Percentiles rank a stretch among this genome's conserved stretches.
These are phyloP conservation scores for Tetraselmis chui DNA, from an alignment of 139 green algal species.

Conservation along the genomic window DNA sequence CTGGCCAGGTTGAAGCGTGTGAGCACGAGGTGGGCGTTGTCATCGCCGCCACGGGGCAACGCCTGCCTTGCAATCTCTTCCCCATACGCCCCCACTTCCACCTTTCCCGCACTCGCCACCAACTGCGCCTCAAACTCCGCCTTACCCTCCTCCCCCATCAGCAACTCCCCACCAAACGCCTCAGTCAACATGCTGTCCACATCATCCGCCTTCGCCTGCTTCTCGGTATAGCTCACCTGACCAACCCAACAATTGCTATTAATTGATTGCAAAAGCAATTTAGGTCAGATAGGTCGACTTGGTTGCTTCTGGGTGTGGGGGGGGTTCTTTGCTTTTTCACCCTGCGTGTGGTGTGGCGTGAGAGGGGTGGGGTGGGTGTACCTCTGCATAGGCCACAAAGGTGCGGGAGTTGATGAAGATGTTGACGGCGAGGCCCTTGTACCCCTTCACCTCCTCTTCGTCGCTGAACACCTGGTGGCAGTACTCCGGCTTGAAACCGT, in stretches of 20 bases:
- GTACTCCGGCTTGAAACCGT: constrained; percentile 35
- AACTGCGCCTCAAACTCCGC: background rate
- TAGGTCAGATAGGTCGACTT: too few species aligned
- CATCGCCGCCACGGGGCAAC: background rate
- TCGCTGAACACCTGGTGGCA: constrained; percentile 60
- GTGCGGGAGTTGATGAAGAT: constrained; percentile 20
- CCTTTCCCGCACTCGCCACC: background rate
- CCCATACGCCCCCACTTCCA: background rate
- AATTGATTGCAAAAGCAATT: too few species aligned
- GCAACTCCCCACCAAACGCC: background rate
- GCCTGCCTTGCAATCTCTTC: background rate
- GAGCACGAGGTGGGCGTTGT: background rate
- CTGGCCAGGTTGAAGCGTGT: background rate
- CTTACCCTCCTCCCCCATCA: background rate
- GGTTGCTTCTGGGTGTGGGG: too few species aligned
- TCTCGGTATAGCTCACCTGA: constrained; percentile 9
- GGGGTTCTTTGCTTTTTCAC: too few species aligned
- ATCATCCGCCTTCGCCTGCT: constrained; percentile 18
- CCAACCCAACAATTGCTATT: too few species aligned
- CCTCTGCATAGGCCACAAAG: constrained; percentile 12
- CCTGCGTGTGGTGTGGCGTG: too few species aligned
- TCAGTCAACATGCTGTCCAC: constrained; percentile 1
- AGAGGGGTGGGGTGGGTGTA: background rate
- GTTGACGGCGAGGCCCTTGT: constrained; percentile 24
- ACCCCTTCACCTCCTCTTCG: constrained; percentile 51